Base-by-base conservation (phyloP, 192 early-diverging fungal genomes). In the Lobosporangium transversale region DNA sequence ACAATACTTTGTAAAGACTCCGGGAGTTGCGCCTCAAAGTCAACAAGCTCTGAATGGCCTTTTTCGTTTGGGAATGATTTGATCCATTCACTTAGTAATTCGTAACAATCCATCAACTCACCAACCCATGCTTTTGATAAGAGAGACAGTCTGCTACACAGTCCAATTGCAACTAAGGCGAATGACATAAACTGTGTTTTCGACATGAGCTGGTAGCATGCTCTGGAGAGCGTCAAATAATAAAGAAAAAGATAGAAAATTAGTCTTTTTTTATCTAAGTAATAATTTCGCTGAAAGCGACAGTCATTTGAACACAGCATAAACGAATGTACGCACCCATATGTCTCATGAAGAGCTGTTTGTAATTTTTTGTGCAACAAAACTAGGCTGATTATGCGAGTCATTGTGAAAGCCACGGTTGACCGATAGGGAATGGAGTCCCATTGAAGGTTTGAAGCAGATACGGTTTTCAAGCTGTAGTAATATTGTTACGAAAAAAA, bases 151-250 rank as follows among this genome's bases (percentile, higher is more conserved):
- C 73, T 52, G n/a, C 73, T 76, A 40, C 64, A 67, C 2, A 76
- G 51, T 32, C 73, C 73, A 45, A 76, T 76, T 1, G 65, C 44
- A 14, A 67, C 52, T 24, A 84, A 48, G 3, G 83, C 78, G 50
- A 84, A 78, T 4, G 80, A 23, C 80, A 84, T 84, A 62, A 84
- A 84, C 58, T 80, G 76, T 2, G 76, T 78, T 40, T 66, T 68
- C 10, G 66, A 67, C 47, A 82, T 51, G 37, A 84, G 63, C 9
- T 64, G 58, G 53, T 68, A 65, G 43, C 80, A 82, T 48, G 64
- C 51, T 10, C 80, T 82, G 58, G 35, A 17, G 15, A 14, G 7
- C n/a, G 15, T 12, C 27, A 32, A 14, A 50, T 14, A 33, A 51
- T 21, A 31, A 3, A 27, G 4, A 14, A 15, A 18, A 17, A 48